phyloP scores from a whole-genome alignment of 768 basidiomycete genomes.

The Megacollybia marginata region DNA sequence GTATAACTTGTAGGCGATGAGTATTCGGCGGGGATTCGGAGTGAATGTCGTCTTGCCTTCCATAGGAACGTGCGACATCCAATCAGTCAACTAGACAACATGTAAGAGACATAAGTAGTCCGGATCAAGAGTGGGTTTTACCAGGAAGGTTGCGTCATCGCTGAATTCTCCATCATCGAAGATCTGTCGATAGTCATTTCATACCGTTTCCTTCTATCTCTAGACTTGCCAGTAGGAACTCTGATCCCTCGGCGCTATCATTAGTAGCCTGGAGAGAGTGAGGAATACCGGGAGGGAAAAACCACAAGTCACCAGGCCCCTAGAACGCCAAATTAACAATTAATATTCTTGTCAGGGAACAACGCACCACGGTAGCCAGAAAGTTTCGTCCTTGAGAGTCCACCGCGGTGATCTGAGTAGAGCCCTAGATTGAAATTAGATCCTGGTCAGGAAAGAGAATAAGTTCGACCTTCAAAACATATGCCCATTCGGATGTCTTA shows the following conservation, averaged over 20 bases:
- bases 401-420: constrained; percentile 9
- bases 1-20: constrained; percentile 25
- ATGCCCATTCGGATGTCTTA: constrained; percentile 27
- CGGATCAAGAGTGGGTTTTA: constrained; percentile 11
- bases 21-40: too few species aligned
- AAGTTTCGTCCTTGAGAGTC: constrained; percentile 8
- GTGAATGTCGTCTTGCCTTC: constrained; percentile 2
- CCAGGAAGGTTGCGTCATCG: constrained; percentile 52
- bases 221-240: constrained; percentile 39
- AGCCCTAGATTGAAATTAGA: constrained; percentile 1
- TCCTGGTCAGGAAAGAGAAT: background rate
- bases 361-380: constrained; percentile 5
- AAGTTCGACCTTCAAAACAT: constrained; percentile 12
- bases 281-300: constrained; percentile 49
- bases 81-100: constrained; percentile 39
- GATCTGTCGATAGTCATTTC: constrained; percentile 5
- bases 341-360: background rate
- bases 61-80: constrained; percentile 53
- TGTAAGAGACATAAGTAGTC: background rate
- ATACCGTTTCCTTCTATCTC: too few species aligned
- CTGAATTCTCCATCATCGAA: constrained; percentile 37
- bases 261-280: constrained; percentile 51
- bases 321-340: constrained; percentile 2
- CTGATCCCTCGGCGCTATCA: constrained; percentile 36
- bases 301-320: constrained; percentile 45